Conservation (phyloP, 2,329 filamentous ascomycete genomes). For the Periconia sp. region DNA sequence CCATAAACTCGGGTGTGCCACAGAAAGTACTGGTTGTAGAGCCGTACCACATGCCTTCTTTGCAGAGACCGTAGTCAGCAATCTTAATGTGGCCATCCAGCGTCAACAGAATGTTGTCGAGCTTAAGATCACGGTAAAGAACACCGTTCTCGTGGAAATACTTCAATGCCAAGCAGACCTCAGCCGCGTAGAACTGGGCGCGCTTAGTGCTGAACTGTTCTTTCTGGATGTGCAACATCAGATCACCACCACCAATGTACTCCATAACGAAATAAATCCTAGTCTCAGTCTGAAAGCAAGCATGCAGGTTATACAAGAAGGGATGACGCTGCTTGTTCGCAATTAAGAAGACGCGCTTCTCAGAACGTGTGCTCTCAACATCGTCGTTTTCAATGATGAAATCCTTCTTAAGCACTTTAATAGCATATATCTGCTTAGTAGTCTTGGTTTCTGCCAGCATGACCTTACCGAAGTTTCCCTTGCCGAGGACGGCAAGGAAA, state of each 20-base stretch:
- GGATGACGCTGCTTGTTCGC: constrained; percentile 97
- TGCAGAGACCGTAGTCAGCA: constrained; percentile 97
- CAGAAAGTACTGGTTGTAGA: constrained; percentile 98
- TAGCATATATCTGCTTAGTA: constrained; percentile 90
- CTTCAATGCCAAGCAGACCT: constrained; percentile 95
- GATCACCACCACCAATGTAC: constrained; percentile 96
- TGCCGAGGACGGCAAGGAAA: constrained; percentile 95
- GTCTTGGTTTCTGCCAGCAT: constrained; percentile 98
- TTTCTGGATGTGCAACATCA: constrained; percentile 98
- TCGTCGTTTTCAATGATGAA: constrained; percentile 99
- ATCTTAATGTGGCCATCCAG: constrained; percentile 98
- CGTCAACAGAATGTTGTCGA: constrained; percentile 90
- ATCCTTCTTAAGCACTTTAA: constrained; percentile 99
- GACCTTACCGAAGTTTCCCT: constrained; percentile 99
- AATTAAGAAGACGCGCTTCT: constrained; percentile 96
- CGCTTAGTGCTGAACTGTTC: constrained; percentile 95
- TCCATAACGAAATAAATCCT: constrained; percentile 99
- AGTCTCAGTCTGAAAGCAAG: constrained; percentile 98
- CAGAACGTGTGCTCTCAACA: constrained; percentile 95
- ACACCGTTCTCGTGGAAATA: constrained; percentile 99
- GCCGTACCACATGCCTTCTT: constrained; percentile 99
- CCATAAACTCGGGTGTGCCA: constrained; percentile 99
- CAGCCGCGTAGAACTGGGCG: constrained; percentile 97
- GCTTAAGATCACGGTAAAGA: constrained; percentile 85
- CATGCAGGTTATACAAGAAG: constrained; percentile 92